phyloP scores from a whole-genome alignment of 805 yeast genomes.

The Kuraishia piskuri region DNA sequence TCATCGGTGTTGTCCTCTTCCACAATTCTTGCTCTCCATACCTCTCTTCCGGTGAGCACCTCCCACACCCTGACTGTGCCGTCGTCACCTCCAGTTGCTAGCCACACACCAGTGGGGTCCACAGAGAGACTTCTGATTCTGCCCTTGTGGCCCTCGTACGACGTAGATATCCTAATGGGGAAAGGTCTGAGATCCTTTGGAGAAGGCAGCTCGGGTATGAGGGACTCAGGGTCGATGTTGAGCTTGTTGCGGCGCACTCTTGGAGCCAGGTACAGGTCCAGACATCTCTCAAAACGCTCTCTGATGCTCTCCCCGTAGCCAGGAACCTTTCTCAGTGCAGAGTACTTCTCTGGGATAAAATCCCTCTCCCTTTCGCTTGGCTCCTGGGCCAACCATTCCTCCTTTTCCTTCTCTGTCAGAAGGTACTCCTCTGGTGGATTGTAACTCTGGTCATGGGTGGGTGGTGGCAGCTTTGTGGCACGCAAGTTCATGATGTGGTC shows the following conservation, averaged over 20 bases:
- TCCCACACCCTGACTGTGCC: constrained; percentile 97
- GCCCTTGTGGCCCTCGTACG: constrained; percentile 76
- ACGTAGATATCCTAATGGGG: constrained; percentile 84
- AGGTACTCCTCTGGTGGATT: constrained; percentile 97
- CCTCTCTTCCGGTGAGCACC: constrained; percentile 89
- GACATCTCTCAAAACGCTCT: constrained; percentile 88
- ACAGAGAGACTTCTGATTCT: constrained; percentile 75
- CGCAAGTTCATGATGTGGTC: constrained; percentile 88
- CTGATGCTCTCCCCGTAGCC: constrained; percentile 81
- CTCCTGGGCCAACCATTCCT: constrained; percentile 60
- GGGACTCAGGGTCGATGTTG: constrained; percentile 91
- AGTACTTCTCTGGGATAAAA: constrained; percentile 75
- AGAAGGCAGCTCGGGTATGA: constrained; percentile 92
- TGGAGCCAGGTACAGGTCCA: constrained; percentile 93
- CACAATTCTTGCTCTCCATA: constrained; percentile 48
- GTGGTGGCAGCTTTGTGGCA: constrained; percentile 95
- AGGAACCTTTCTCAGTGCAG: constrained; percentile 83
- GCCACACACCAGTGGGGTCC: constrained; percentile 87
- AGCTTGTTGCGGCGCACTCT: constrained; percentile 86
- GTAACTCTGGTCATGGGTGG: constrained; percentile 92
- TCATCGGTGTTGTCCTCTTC: constrained; percentile 55
- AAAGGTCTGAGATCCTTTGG: constrained; percentile 96
- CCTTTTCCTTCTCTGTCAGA: constrained; percentile 66
- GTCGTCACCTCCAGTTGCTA: constrained; percentile 97
- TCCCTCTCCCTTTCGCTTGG: constrained; percentile 73